Evolutionary conservation across 495 filamentous ascomycete genomes (phyloP).

Genomic region (Pseudevernia furfuracea): DNA sequence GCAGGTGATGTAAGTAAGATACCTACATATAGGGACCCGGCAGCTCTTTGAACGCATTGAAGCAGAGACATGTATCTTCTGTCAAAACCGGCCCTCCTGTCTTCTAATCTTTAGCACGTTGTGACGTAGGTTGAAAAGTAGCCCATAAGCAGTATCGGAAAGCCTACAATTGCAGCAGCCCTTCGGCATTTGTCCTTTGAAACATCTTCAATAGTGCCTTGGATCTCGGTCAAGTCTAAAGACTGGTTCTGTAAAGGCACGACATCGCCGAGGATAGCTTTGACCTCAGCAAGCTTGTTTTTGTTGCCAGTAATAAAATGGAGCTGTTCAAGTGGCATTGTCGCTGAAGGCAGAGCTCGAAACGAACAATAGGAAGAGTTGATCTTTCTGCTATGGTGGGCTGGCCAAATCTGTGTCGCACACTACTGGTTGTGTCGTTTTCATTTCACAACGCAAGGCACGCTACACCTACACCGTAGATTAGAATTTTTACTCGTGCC

Average conservation of each 20-base stretch:
- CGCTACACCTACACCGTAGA: no score
- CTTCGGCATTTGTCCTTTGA: conserved; percentile 76
- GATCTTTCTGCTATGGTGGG: background rate
- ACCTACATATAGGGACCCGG: conserved; percentile 93
- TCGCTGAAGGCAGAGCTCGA: background rate
- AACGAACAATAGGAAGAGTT: background rate
- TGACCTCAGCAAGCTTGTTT: conserved; percentile 85
- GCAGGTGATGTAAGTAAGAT: background rate
- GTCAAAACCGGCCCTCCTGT: conserved; percentile 81
- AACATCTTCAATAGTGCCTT: conserved; percentile 88
- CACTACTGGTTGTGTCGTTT: background rate
- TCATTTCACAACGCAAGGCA: background rate
- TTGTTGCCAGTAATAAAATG: conserved; percentile 97
- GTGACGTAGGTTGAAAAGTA: background rate
- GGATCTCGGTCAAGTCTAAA: conserved; percentile 79
- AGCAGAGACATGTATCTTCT: conserved; percentile 92
- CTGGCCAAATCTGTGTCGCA: background rate
- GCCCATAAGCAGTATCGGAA: background rate
- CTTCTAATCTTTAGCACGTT: conserved; percentile 34
- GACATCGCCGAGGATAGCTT: conserved; percentile 68
- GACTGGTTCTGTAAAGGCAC: conserved; percentile 60
- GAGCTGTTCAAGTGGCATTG: conserved; percentile 38
- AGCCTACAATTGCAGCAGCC: conserved; percentile 58
- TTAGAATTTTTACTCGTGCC: no score
- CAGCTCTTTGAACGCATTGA: conserved; percentile 77